phyloP scores from a whole-genome alignment of 75 land plant genomes.

The Pinus albicaulis region DNA sequence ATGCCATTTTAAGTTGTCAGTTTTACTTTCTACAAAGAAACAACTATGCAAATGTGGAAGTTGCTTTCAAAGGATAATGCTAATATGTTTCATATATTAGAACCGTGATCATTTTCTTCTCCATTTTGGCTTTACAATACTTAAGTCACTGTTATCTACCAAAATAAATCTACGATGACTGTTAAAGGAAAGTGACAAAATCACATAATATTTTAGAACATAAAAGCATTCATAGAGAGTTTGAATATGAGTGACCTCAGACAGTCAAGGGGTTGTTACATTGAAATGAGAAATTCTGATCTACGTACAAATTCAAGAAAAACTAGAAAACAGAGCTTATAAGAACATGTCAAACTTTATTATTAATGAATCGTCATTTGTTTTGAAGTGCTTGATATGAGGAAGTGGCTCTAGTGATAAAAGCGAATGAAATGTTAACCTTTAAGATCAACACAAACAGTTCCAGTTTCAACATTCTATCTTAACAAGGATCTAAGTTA shows the following conservation, averaged over 20 bases:
- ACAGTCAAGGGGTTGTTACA: too few relatives aligned
- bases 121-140: background rate
- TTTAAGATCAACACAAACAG: too few relatives aligned
- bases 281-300: too few relatives aligned
- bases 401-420: too few relatives aligned
- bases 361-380: too few relatives aligned
- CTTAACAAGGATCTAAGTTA: too few relatives aligned
- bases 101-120: background rate
- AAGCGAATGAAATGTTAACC: too few relatives aligned
- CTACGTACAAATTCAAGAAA: too few relatives aligned
- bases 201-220: background rate
- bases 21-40: background rate
- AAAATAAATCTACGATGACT: background rate
- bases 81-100: background rate
- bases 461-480: too few relatives aligned
- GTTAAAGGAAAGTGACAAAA: background rate
- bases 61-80: background rate
- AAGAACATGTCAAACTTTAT: too few relatives aligned
- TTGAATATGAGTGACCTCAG: background rate
- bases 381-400: too few relatives aligned
- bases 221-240: background rate
- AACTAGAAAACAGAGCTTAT: too few relatives aligned
- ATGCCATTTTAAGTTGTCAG: background rate
- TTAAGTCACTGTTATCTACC: background rate
- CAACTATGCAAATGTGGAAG: background rate